phyloP scores from a whole-genome alignment of 2,329 filamentous ascomycete genomes.

The Cladosporium sp. region DNA sequence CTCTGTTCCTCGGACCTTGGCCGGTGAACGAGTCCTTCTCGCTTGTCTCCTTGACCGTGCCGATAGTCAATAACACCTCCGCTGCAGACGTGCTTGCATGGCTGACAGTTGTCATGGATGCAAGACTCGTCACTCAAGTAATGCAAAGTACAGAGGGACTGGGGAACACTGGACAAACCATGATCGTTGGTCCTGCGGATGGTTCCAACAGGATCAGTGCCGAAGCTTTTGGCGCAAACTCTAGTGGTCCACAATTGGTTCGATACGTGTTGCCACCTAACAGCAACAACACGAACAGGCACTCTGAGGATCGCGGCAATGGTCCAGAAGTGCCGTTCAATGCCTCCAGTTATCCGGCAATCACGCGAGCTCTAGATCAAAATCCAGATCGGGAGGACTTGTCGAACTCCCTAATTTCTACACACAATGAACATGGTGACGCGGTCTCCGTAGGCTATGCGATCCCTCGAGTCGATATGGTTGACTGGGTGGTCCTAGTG shows the following conservation, averaged over 20 bases:
- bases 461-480: slow-evolving; percentile 64
- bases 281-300: slow-evolving; percentile 29
- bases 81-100: slow-evolving; percentile 71
- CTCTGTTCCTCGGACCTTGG: slow-evolving; percentile 75
- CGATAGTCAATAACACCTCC: slow-evolving; percentile 68
- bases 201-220: slow-evolving; percentile 58
- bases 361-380: slow-evolving; percentile 56
- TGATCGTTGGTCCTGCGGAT: slow-evolving; percentile 69
- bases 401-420: slow-evolving; percentile 67
- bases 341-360: slow-evolving; percentile 63
- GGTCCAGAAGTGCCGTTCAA: slow-evolving; percentile 52
- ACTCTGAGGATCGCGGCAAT: slow-evolving; percentile 37
- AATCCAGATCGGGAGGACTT: background rate
- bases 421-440: slow-evolving; percentile 69
- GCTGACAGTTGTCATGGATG: slow-evolving; percentile 76
- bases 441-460: slow-evolving; percentile 80
- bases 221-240: slow-evolving; percentile 8
- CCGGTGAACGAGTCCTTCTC: slow-evolving; percentile 71
- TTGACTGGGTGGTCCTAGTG: slow-evolving; percentile 80
- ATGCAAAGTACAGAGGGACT: slow-evolving; percentile 67
- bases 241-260: slow-evolving; percentile 21
- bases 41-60: slow-evolving; percentile 77
- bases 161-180: slow-evolving; percentile 66
- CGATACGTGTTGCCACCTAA: slow-evolving; percentile 33
- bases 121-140: slow-evolving; percentile 62